Conservation (phyloP, 192 early-diverging fungal species). For the Coemansia sp. region DNA sequence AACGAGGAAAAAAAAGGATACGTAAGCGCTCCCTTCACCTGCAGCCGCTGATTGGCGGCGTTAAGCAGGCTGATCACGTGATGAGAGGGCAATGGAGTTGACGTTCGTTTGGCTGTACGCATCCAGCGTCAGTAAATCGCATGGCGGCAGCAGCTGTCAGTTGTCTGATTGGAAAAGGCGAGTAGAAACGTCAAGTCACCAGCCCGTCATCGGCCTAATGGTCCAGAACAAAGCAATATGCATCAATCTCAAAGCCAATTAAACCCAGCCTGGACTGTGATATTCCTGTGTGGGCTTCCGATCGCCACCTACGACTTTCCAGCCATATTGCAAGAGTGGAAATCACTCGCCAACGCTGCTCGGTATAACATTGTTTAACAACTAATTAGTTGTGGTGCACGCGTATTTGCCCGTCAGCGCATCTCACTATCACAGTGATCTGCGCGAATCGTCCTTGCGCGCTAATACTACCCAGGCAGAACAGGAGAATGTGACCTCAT, state of each 20-base stretch:
- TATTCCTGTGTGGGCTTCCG: slow-evolving; percentile 3
- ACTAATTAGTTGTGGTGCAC: not conserved
- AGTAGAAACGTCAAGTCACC: not conserved
- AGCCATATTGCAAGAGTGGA: not conserved
- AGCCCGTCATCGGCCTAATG: not conserved
- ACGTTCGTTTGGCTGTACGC: not conserved
- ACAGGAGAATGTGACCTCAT: not conserved
- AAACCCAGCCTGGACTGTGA: not conserved
- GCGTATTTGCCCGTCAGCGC: not conserved
- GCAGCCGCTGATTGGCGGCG: not conserved
- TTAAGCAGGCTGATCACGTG: not conserved
- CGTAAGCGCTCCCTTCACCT: not conserved
- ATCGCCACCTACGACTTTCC: not conserved
- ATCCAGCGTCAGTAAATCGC: not conserved
- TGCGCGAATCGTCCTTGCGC: not conserved
- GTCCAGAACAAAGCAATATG: not conserved
- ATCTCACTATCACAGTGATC: not conserved
- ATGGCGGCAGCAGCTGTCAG: not conserved
- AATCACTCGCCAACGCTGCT: not conserved
- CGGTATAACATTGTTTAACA: not conserved
- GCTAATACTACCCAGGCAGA: not conserved
- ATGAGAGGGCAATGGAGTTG: no score
- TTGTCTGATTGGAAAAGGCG: not conserved
- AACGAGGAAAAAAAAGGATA: not conserved
- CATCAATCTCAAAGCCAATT: not conserved